phyloP scores from a whole-genome alignment of 2,329 filamentous ascomycete species.

The Aspergillus sp. region DNA sequence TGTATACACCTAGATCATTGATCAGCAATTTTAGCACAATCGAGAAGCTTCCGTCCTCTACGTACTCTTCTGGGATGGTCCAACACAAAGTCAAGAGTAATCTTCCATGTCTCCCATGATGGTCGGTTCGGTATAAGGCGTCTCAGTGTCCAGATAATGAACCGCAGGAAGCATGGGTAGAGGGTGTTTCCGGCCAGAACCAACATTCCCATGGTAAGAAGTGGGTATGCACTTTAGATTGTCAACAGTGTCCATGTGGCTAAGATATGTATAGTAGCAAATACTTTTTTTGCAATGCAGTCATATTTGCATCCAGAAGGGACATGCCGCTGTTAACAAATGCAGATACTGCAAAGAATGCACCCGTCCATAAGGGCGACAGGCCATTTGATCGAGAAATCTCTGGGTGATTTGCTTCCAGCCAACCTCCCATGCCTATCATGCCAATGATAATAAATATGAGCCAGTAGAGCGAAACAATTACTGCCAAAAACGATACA shows the following conservation, averaged over 20 bases:
- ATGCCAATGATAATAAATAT: slow-evolving; percentile 43
- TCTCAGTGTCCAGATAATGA: slow-evolving; percentile 52
- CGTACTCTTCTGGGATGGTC: slow-evolving; percentile 29
- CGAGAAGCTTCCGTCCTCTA: background rate
- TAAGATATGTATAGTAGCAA: background rate
- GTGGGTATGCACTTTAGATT: slow-evolving; percentile 29
- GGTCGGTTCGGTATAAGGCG: slow-evolving; percentile 22
- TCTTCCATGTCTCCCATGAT: slow-evolving; percentile 24
- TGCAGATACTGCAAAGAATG: slow-evolving; percentile 50
- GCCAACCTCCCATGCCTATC: slow-evolving; percentile 44
- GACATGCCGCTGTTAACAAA: slow-evolving; percentile 54
- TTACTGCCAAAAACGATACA: slow-evolving; percentile 27
- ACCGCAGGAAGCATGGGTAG: slow-evolving; percentile 59
- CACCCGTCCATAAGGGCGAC: slow-evolving; percentile 45
- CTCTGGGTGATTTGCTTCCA: slow-evolving; percentile 38
- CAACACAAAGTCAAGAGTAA: slow-evolving; percentile 30
- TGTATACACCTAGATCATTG: slow-evolving; percentile 23
- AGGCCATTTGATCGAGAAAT: slow-evolving; percentile 42
- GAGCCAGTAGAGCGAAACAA: slow-evolving; percentile 44
- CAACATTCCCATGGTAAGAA: slow-evolving; percentile 50
- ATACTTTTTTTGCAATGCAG: slow-evolving; percentile 36
- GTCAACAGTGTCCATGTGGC: slow-evolving; percentile 3
- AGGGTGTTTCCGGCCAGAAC: slow-evolving; percentile 64
- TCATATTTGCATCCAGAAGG: slow-evolving; percentile 51
- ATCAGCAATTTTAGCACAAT: slow-evolving; percentile 3